Base-by-base conservation (phyloP, 192 early-diverging fungal species). In the Haplosporangium gracile region DNA sequence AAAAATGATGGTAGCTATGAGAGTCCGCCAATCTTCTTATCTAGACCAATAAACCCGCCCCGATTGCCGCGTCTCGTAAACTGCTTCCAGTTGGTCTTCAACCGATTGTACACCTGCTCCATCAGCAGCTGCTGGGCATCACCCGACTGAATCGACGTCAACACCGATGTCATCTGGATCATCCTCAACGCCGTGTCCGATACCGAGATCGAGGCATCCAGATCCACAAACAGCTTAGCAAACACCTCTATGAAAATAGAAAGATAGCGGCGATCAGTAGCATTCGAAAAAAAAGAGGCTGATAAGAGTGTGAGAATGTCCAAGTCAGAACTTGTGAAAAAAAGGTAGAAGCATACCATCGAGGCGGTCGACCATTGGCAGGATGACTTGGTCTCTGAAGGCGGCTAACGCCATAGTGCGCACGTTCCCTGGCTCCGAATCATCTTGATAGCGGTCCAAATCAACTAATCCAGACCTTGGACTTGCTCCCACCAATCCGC, bases 141-240 rank as follows among this genome's bases (percentile, higher is more conserved):
- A 24, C 81, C 85, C 26, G 89, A 90, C 5, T 90, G 88, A 24
- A 91, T 88, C 36, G 92, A 92, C 1, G 91, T 90, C n/a, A 95
- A 60, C 32, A 95, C 79, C 26, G 89, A 92, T 1, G 93, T 93
- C 94, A 95, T 95, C 79, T 95, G 94, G 26, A 95, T 74, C 91
- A 95, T 92, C 22, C 92, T 91, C 49, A 93, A 90, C 22, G 93
- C 93, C 16, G 92, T 93, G 22, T 94, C 94, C 26, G 91, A 88
- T 10, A 93, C 89, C 24, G 93, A 92, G 51, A 93, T 91, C 22
- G 91, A 91, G 3, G 91, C 92, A 75, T 93, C 94, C 83, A 94
- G 92, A 68, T 93, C 94, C 49, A 86, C 89, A 60, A 93, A 92
- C 24, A 95, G 78, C 36, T 92, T 90, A 42, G 90, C 89, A 82